These are phyloP conservation scores for Stagonosporopsis chrysanthemi DNA, from an alignment of 2,329 filamentous ascomycete species.

Conservation along the genomic window DNA sequence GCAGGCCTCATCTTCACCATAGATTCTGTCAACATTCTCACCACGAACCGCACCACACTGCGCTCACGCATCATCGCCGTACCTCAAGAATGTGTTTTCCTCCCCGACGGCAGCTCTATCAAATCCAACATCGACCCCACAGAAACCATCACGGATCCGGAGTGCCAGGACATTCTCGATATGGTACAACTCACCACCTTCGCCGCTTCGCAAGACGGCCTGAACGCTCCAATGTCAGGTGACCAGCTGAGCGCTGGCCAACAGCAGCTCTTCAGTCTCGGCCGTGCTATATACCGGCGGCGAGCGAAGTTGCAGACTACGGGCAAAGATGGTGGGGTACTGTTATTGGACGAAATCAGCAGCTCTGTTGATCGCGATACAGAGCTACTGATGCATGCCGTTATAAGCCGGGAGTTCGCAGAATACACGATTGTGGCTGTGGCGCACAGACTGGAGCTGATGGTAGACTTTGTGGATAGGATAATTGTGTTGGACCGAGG, in stretches of 20 bases:
- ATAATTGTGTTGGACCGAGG: conserved; percentile 46
- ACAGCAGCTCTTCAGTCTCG: conserved; percentile 67
- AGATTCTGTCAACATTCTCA: not conserved
- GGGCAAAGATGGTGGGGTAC: conserved; percentile 6
- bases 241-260: conserved; percentile 55
- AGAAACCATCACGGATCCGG: conserved; percentile 34
- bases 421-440: conserved; percentile 32
- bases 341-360: conserved; percentile 23
- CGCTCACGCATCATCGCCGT: conserved; percentile 21
- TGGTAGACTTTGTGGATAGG: conserved; percentile 24
- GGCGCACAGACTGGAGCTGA: conserved; percentile 17
- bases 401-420: conserved; percentile 60
- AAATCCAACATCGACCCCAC: conserved; percentile 10
- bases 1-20: conserved; percentile 2
- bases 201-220: conserved; percentile 30
- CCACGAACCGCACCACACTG: not conserved
- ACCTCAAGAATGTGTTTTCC: conserved; percentile 22
- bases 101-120: conserved; percentile 9
- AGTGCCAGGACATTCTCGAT: conserved; percentile 4
- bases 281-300: conserved; percentile 58
- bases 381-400: conserved; percentile 62
- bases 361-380: conserved; percentile 63
- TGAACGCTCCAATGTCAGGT: conserved; percentile 4
- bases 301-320: not conserved
- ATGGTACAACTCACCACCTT: conserved; percentile 51